Evolutionary conservation across 148 eudicot species (phyloP).

Genomic region (Diospyros kaki): DNA sequence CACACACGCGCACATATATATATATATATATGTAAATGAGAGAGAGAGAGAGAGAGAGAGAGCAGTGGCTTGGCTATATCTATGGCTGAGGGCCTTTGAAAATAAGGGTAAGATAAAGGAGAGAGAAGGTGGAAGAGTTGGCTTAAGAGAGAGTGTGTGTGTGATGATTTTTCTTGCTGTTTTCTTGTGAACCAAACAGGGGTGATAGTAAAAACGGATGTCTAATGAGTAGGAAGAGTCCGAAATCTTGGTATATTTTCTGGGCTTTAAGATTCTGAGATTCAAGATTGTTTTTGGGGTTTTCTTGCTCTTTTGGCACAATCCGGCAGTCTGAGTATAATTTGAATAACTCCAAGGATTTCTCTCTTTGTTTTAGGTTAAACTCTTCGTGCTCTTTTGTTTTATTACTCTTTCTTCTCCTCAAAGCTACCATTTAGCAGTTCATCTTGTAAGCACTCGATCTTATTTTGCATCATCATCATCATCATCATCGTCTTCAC

Average conservation of each 20-base stretch:
- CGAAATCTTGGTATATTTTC: slow-evolving; percentile 15
- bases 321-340: slow-evolving; percentile 25
- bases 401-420: slow-evolving; percentile 15
- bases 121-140: slow-evolving; percentile 13
- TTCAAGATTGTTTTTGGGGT: slow-evolving; percentile 19
- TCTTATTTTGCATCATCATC: neutral
- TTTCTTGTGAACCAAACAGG: slow-evolving; percentile 35
- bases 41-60: no score
- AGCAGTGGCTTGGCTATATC: slow-evolving; percentile 24
- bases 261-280: neutral
- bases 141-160: slow-evolving; percentile 6
- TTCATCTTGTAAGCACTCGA: neutral
- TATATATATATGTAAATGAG: no score
- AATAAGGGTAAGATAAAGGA: slow-evolving; percentile 23
- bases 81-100: slow-evolving; percentile 43
- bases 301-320: slow-evolving; percentile 47
- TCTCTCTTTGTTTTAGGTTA: slow-evolving; percentile 43
- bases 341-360: slow-evolving; percentile 37
- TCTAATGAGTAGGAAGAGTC: slow-evolving; percentile 12
- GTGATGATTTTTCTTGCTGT: slow-evolving; percentile 39
- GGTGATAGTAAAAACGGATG: neutral
- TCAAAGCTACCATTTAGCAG: slow-evolving; percentile 12
- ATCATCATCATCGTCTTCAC: neutral
- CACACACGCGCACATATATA: neutral
- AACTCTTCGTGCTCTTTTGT: slow-evolving; percentile 14